Base-by-base conservation (phyloP, 2,329 filamentous ascomycete genomes). In the Trichophyton verrucosum region DNA sequence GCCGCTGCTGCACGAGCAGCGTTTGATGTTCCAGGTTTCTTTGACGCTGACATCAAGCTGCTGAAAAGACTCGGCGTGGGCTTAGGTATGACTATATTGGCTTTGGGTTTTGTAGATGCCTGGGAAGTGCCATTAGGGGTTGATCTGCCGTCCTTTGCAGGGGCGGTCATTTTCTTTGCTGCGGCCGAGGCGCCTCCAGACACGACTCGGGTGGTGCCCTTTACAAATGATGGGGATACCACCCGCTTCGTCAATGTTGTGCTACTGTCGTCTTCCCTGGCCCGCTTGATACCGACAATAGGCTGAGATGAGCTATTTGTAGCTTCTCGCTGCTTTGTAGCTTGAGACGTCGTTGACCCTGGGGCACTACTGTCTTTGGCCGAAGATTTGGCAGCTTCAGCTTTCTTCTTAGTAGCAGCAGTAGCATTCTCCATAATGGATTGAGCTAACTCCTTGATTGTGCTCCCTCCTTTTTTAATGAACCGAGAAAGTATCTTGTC, bases 401-500 rank as follows among this genome's bases (percentile, higher is more conserved):
- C 67, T 61, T 78, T 78, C 58, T 75, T 72, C 65, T 77, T 78
- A 3, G 75, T 76, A 17, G 71, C 74, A 38, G 71, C 70, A 46
- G 71, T 70, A 60, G 77, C 77, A 67, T 79, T 79, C 24, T 77
- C 75, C 53, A 82, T 67, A 47, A 86, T 80, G 65, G 77, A 76
- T 65, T 83, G 79, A 3, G 81, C 80, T 38, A 82, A 75, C 15
- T 74, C 74, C 66, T 83, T 82, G 57, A 79, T 80, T 56, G 78
- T 75, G n/a, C 78, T 78, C 64, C 80, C 80, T 27, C 82, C 82
- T 64, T 80, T 81, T 70, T 84, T 86, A 59, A 80, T 74, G 64
- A 84, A 80, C 27, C 79, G 77, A 2, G 77, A 76, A 15, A 86
- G 71, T 15, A 84, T 74, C 67, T 84, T 86, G 60, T 77, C 76